Evolutionary conservation across 176 grass and related monocot species (phyloP), one percentile per base, ranked within the genome.

Genomic region (Aechmea fasciata): DNA sequence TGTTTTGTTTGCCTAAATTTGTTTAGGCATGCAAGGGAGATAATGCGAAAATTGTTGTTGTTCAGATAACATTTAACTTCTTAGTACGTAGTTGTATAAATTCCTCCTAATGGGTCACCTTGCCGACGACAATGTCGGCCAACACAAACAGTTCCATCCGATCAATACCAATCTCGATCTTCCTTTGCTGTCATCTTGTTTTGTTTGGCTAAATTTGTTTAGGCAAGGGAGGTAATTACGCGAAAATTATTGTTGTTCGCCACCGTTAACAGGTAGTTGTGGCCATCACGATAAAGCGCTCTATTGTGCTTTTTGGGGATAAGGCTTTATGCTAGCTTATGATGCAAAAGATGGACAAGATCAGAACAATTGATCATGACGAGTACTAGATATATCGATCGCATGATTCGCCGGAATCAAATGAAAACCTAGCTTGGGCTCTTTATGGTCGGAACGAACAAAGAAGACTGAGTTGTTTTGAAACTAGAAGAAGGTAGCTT

Each of bases 401-500:
- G 33, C 23, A 63, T 26, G 25, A 26, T 71, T 23, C 17, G 49
- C 67, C 47, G 52, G 52, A 12, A 55, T 15, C 52, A 55, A 55
- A 55, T 55, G 52, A 13, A 55, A n/a, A 4, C 14, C 47, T n/a
- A n/a, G n/a, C n/a, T 25, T 57, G 57, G 67, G 11, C 3, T 64
- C 69, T 33, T 41, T 1, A 50, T 83, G 83, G 83, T 79, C 74
- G 80, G 85, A 85, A 84, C 78, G 75, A 47, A 77, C 54, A 71
- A 89, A 79, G 68, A 87, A 9, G 78, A 77, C 72, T 33, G 73
- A 15, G 4, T 75, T 69, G 70, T 70, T 50, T 6, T 66, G 23
- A 66, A 75, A 25, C 62, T 4, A 12, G 62, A 47, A 53, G 15
- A 24, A 65, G 72, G 22, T 75, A 66, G 62, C 62, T 51, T 65